These are phyloP conservation scores for Fraxinus dipetala DNA, from an alignment of 305 asterid genomes.

Conservation along the genomic window DNA sequence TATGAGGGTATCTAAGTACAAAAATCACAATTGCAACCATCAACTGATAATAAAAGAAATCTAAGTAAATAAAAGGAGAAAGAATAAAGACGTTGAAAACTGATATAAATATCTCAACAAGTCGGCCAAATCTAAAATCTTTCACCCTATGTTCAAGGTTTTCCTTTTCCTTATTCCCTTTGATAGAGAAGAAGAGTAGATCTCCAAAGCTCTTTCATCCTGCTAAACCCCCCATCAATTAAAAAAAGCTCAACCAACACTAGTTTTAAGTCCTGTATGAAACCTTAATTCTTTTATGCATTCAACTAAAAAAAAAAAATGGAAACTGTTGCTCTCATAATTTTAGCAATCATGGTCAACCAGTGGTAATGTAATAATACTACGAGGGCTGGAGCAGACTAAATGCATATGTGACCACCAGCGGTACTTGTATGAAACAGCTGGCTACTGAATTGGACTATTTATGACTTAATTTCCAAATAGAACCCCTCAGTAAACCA, in stretches of 20 bases:
- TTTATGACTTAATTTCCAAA: background rate
- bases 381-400: background rate
- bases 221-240: background rate
- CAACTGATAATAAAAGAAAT: slow-evolving; percentile 15
- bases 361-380: background rate
- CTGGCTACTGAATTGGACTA: background rate
- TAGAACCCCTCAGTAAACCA: background rate
- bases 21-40: slow-evolving; percentile 15
- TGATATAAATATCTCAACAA: background rate
- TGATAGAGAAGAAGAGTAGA: background rate
- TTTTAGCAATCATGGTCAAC: background rate
- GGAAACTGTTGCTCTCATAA: background rate
- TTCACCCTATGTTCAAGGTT: background rate
- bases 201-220: background rate
- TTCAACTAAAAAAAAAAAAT: background rate
- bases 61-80: slow-evolving; percentile 15
- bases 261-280: background rate
- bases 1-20: slow-evolving; percentile 72
- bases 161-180: background rate
- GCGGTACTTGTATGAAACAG: background rate
- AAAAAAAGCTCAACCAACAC: background rate
- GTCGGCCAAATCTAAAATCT: background rate
- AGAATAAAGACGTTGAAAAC: background rate
- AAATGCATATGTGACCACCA: background rate
- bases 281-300: background rate